Evolutionary conservation across 1,284 basidiomycete genomes (phyloP), one percentile per base, ranked within the genome.

Genomic region (Rhodotorula sp.): DNA sequence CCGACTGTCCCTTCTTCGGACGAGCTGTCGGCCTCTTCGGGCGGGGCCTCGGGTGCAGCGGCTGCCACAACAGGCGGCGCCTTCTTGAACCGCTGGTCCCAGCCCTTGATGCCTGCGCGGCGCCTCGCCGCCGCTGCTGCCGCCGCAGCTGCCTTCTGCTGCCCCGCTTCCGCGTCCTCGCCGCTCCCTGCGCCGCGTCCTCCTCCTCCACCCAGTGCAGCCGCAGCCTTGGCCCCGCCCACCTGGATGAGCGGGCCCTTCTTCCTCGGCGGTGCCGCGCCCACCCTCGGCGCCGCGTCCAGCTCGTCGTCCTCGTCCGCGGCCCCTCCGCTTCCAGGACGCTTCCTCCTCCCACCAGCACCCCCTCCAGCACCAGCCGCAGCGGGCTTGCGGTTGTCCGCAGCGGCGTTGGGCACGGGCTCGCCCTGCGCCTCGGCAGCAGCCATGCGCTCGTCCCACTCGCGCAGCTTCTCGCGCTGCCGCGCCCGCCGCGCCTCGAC

Each of bases 11-110:
- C 46, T 8, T 53, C 57, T 3, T 12, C 42, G 2, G 3, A 45
- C 12, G 17, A 52, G 3, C 45, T 53, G 16, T 50, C 50, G 21
- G 2, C 27, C 34, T 55, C 64, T 7, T 57, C 67, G 23, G 25
- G 3, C 9, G 55, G 67, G 1, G 34, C 41, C 5, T 48, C 58
- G 9, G 49, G 46, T 14, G 42, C 49, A 19, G 12, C 57, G 8
- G n/a, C 53, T 12, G 41, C 45, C 44, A 34, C 34, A 10, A 48
- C 25, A 16, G 34, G 21, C 19, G 21, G 27, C 46, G 54, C 54
- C 50, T 65, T 65, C 61, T 57, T 66, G 61, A 75, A 72, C 44
- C 74, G 52, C 61, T 72, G 68, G 53, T 69, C 66, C 74, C 74
- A 75, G 3, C 72, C 72, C 50, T 66, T 67, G 34, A 34, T 34